Conservation (phyloP, 225 moss, liverwort and hornwort genomes). For the Sphagnum tenellum region DNA sequence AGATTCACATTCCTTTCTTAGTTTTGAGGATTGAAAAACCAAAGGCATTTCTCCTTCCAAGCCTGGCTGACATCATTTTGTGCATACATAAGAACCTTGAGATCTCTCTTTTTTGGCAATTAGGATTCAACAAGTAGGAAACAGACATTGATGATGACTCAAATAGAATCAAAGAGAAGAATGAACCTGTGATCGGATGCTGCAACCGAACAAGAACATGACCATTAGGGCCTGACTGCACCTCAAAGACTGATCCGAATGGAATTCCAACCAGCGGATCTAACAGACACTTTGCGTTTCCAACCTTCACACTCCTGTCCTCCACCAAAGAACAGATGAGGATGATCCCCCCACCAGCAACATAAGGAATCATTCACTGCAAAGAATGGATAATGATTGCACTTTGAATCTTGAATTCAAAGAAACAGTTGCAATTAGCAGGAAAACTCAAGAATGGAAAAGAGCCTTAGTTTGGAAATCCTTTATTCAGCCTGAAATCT, state of each 20-base stretch:
- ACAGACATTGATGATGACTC: not conserved
- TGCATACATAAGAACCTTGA: not conserved
- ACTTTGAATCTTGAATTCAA: not conserved
- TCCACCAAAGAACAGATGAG: not conserved
- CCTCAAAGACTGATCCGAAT: conserved; percentile 82
- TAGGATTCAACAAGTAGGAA: not conserved
- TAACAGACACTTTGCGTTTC: conserved; percentile 62
- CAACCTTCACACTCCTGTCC: conserved; percentile 76
- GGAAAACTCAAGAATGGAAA: not conserved
- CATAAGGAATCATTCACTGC: not conserved
- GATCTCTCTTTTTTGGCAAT: not conserved
- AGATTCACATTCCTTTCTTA: not conserved
- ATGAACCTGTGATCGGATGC: conserved; percentile 41
- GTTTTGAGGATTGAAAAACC: not conserved
- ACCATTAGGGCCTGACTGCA: conserved; percentile 52
- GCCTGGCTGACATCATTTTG: no score
- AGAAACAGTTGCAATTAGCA: not conserved
- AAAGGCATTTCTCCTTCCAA: not conserved
- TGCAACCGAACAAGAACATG: conserved; percentile 50
- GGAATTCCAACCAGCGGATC: conserved; percentile 76
- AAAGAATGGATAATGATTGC: not conserved
- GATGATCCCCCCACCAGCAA: conserved; percentile 3
- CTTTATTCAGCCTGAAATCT: not conserved
- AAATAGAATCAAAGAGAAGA: not conserved
- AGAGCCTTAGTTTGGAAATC: not conserved